phyloP scores from a whole-genome alignment of 2,329 filamentous ascomycete genomes.

The Xylariales sp. region DNA sequence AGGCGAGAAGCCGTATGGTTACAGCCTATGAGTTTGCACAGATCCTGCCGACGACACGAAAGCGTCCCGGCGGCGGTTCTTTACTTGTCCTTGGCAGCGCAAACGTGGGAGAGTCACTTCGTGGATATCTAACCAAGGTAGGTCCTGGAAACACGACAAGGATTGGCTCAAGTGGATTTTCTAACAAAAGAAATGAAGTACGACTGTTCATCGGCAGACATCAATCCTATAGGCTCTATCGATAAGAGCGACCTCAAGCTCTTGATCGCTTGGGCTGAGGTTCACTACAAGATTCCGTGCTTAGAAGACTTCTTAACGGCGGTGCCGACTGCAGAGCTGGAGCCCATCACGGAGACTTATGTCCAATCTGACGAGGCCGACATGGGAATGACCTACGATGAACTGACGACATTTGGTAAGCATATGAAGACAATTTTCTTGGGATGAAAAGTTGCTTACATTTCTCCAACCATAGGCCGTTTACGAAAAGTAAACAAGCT shows the following conservation, averaged over 20 bases:
- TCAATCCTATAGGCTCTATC: conserved; percentile 51
- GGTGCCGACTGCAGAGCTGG: conserved; percentile 57
- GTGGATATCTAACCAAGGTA: conserved; percentile 35
- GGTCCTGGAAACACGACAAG: too few species aligned
- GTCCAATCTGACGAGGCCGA: conserved; percentile 20
- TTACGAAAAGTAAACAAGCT: not conserved
- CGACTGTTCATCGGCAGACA: not conserved
- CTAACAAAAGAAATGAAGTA: too few species aligned
- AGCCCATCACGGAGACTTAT: conserved; percentile 62
- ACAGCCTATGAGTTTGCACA: conserved; percentile 61
- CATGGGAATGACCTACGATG: conserved; percentile 50
- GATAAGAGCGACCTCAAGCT: conserved; percentile 55
- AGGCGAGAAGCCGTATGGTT: conserved; percentile 60
- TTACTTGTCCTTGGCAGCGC: conserved; percentile 64
- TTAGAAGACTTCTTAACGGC: conserved; percentile 63
- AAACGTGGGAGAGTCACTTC: conserved; percentile 55
- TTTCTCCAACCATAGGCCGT: conserved; percentile 13
- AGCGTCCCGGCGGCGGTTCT: conserved; percentile 50
- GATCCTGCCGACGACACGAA: conserved; percentile 54
- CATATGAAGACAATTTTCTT: conserved; percentile 20
- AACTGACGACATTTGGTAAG: conserved; percentile 33
- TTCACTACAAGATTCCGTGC: conserved; percentile 58
- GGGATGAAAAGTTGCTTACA: conserved; percentile 42
- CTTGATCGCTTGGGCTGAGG: conserved; percentile 64
- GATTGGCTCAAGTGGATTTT: too few species aligned